Evolutionary conservation across 148 eudicot genomes (phyloP).

Genomic region (Amaranthus cruentus): DNA sequence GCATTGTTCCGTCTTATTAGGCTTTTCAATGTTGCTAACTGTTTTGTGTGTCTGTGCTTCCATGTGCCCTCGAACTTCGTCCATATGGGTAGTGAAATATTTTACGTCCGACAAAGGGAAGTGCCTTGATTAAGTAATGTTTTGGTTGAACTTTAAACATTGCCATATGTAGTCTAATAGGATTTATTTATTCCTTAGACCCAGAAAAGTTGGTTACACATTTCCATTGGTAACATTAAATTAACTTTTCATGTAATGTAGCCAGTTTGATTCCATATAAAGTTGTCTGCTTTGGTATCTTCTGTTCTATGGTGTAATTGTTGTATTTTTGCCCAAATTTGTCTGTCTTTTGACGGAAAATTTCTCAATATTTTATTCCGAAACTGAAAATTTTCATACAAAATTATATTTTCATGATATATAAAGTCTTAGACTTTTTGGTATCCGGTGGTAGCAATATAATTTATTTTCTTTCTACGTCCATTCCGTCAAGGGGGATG

Average conservation of each 20-base stretch:
- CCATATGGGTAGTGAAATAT: background rate
- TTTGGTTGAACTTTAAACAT: background rate
- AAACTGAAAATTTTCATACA: too few species aligned
- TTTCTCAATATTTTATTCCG: too few species aligned
- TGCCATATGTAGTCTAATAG: background rate
- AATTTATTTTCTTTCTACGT: too few species aligned
- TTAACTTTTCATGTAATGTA: constrained; percentile 2
- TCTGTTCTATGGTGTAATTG: too few species aligned
- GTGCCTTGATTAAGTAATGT: background rate
- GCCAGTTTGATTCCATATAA: background rate
- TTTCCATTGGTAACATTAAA: background rate
- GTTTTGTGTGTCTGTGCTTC: background rate
- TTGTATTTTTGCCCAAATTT: background rate
- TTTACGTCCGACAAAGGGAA: too few species aligned
- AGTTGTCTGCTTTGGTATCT: background rate
- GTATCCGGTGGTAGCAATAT: too few species aligned
- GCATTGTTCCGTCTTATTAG: background rate
- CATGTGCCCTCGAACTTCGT: background rate
- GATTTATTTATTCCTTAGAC: background rate
- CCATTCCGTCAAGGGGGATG: too few species aligned
- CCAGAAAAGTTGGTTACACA: constrained; percentile 14
- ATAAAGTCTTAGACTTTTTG: too few species aligned
- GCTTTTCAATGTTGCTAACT: background rate
- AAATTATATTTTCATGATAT: too few species aligned
- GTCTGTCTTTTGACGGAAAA: background rate